Conservation (phyloP, 495 filamentous ascomycete species). For the Talaromyces proteolyticus region DNA sequence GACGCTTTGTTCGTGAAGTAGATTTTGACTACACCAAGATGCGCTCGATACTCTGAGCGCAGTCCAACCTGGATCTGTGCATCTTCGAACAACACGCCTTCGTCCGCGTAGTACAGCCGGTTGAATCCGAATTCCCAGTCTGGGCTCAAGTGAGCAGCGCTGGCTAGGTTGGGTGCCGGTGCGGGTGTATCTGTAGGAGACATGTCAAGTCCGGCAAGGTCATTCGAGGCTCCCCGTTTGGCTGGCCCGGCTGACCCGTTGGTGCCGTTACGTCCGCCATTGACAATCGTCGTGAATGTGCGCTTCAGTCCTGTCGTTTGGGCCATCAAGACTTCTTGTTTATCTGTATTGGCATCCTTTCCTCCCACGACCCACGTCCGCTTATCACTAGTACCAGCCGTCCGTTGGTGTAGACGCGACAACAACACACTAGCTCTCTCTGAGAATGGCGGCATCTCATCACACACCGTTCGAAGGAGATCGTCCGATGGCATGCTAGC, state of each 20-base stretch:
- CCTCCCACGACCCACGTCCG: constrained; percentile 94
- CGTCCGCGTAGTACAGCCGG: constrained; percentile 66
- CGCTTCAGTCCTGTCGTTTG: constrained; percentile 81
- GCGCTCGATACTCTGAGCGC: constrained; percentile 86
- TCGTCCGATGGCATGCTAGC: constrained; percentile 85
- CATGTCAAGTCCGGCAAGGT: constrained; percentile 80
- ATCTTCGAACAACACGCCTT: constrained; percentile 93
- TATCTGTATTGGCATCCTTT: constrained; percentile 83
- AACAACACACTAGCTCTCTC: constrained; percentile 88
- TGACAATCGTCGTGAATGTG: constrained; percentile 59
- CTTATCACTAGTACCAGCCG: constrained; percentile 84
- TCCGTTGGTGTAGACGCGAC: constrained; percentile 89
- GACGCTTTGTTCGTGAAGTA: constrained; percentile 94
- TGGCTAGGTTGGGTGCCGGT: constrained; percentile 75
- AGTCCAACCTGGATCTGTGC: constrained; percentile 89
- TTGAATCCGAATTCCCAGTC: constrained; percentile 94
- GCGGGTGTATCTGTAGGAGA: constrained; percentile 50
- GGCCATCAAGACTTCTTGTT: constrained; percentile 72
- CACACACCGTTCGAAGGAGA: constrained; percentile 89
- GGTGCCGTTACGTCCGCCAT: constrained; percentile 46
- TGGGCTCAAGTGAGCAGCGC: constrained; percentile 84
- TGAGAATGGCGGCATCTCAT: constrained; percentile 99
- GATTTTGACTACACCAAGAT: constrained; percentile 90
- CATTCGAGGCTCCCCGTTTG: constrained; percentile 37
- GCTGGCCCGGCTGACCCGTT: constrained; percentile 43